Evolutionary conservation across 129 eudicot species (phyloP).

Genomic region (Helianthus annuus): DNA sequence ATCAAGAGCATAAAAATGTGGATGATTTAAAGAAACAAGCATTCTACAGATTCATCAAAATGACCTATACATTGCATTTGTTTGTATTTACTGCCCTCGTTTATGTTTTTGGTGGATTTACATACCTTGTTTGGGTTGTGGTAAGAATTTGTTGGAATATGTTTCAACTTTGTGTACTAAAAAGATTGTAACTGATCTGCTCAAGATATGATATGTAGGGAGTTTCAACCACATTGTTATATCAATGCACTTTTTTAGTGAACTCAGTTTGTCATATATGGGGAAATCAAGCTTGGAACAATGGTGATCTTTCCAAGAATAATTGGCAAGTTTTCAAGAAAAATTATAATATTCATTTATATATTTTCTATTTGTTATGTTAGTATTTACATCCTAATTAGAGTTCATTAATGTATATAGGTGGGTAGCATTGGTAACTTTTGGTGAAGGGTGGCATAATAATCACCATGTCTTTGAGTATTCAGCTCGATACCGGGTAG

Average conservation of each 20-base stretch:
- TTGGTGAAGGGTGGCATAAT: slow-evolving; percentile 8
- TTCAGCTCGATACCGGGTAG: slow-evolving; percentile 13
- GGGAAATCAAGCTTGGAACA: slow-evolving; percentile 1
- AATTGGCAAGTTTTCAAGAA: neutral
- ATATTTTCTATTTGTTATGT: neutral
- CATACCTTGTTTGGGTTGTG: slow-evolving; percentile 1
- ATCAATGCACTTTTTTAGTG: neutral
- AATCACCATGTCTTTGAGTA: slow-evolving; percentile 19
- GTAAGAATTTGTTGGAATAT: neutral
- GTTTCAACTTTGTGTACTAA: neutral
- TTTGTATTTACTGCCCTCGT: neutral
- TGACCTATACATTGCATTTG: neutral
- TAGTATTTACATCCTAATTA: neutral
- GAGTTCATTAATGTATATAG: neutral
- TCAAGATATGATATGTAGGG: neutral
- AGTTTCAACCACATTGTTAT: neutral
- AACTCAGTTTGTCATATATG: slow-evolving; percentile 8
- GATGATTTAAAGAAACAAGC: slow-evolving; percentile 6
- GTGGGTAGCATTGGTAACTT: neutral
- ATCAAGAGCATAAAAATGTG: neutral
- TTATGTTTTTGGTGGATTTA: neutral
- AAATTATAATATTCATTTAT: neutral
- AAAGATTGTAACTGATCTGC: neutral
- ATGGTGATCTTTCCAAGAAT: neutral
- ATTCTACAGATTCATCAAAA: neutral